Evolutionary conservation across 2,329 filamentous ascomycete genomes (phyloP), one percentile per base, ranked within the genome.

Genomic region (Alternaria alternata): DNA sequence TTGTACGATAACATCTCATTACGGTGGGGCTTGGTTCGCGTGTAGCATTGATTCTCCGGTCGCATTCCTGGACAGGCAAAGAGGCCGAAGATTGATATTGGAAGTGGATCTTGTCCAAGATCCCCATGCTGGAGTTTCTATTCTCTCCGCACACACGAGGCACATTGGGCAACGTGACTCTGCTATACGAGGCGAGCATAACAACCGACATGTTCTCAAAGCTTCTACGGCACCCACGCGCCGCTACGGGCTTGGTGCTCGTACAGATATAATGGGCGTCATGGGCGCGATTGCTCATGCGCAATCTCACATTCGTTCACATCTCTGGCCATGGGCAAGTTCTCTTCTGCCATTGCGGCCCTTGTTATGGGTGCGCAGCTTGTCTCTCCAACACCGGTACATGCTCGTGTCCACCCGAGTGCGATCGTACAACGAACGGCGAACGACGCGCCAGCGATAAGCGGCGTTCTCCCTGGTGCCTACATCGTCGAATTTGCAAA

Each of bases 401-500:
- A 59, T 36, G 7, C 56, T 28, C 26, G 28, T 30, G 28, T 26
- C 7, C 20, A 48, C 16, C 5, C 43, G n/a, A 36, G 39, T 49
- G 26, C 36, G 6, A 36, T 49, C 42, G 8, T 36, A 42, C 56
- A 59, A 30, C 51, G 42, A 47, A 26, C 49, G 16, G 28, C 26
- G 39, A 47, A 46, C 30, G 43, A 54, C 26, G 51, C 32, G n/a
- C 14, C 52, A 1, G 41, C 38, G 5, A 39, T 34, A 20, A 39
- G 20, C 34, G 41, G 42, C 39, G 26, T 61, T 16, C 14, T 65
- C 3, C 46, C 53, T 2, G 61, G 47, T 28, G 54, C 51, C 7
- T 70, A 67, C 38, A 68, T 70, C 43, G 67, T 64, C 36, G 67
- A 70, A 49, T 67, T 70, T 38, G 51, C 51, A 14, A 20, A 54